These are phyloP conservation scores for Puccinia novopanici DNA, from an alignment of 1,284 basidiomycete genomes.

Conservation along the genomic window DNA sequence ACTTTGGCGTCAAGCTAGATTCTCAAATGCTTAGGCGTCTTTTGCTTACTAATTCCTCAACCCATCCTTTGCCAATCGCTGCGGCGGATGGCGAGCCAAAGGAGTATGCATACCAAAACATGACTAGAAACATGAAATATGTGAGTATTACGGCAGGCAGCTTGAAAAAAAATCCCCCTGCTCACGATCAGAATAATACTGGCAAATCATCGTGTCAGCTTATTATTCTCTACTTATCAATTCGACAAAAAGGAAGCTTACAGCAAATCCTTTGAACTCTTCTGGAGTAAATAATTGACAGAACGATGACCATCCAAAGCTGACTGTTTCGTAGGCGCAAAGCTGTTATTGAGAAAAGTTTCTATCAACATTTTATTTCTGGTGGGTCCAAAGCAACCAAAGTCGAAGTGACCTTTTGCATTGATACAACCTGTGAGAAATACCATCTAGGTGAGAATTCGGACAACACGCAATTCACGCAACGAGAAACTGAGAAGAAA, in stretches of 20 bases:
- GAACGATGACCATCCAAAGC: conserved; percentile 62
- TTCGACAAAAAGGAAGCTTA: conserved; percentile 57
- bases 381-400: not conserved
- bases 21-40: conserved; percentile 55
- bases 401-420: conserved; percentile 61
- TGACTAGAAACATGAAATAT: conserved; percentile 18
- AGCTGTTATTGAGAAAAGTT: conserved; percentile 39
- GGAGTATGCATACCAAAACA: conserved; percentile 51
- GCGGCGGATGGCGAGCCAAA: conserved; percentile 60
- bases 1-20: not conserved
- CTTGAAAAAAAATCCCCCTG: not conserved
- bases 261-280: conserved; percentile 70
- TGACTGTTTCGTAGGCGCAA: conserved; percentile 59
- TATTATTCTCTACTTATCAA: not conserved
- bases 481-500: conserved; percentile 52
- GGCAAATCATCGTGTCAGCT: not conserved
- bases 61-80: conserved; percentile 61
- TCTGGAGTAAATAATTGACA: conserved; percentile 68
- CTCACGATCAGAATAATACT: conserved; percentile 58
- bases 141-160: not conserved
- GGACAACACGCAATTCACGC: conserved; percentile 59
- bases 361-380: not conserved
- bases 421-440: conserved; percentile 45
- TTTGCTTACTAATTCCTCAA: conserved; percentile 59
- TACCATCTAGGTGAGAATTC: conserved; percentile 56